A percentile compares a stretch with the other conserved stretches of the same genome.
Evolutionary conservation across 371 early-diverging fungal genomes (phyloP).

Genomic region (Haplosporangium sp.): DNA sequence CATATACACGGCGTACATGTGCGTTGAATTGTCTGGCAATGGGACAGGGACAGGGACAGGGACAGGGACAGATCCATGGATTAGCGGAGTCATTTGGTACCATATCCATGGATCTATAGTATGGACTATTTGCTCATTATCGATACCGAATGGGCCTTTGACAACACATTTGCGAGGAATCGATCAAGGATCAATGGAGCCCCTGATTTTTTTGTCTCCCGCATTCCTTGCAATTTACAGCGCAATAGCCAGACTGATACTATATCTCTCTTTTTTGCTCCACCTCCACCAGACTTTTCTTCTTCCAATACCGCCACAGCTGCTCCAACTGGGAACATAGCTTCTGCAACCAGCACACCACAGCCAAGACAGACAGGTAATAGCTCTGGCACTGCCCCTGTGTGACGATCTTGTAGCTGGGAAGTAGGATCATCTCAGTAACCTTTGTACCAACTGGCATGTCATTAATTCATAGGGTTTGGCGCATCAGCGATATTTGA

Average conservation of each 20-base stretch:
- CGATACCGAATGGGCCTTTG: too few species aligned
- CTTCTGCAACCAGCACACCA: slow-evolving; percentile 28
- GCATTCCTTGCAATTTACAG: background rate
- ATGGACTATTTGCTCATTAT: too few species aligned
- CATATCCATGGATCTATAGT: too few species aligned
- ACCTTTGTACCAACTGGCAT: too few species aligned
- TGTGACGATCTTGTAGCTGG: too few species aligned
- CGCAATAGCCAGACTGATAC: too few species aligned
- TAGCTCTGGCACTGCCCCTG: background rate
- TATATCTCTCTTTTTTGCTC: background rate
- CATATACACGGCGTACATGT: too few species aligned
- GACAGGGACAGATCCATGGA: too few species aligned
- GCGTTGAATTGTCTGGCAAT: too few species aligned
- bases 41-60: too few species aligned
- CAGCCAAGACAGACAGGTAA: slow-evolving; percentile 43
- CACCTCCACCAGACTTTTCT: slow-evolving; percentile 27
- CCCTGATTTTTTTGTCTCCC: slow-evolving; percentile 3
- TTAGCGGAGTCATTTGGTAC: too few species aligned
- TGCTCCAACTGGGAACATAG: slow-evolving; percentile 41
- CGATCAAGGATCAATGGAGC: slow-evolving; percentile 11
- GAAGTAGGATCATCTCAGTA: too few species aligned
- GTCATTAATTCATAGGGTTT: slow-evolving; percentile 19
- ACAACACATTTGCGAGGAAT: background rate
- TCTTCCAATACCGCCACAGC: slow-evolving; percentile 24
- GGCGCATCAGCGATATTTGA: slow-evolving; percentile 50